phyloP scores from a whole-genome alignment of 306 rosid species.

The Sophora flavescens region DNA sequence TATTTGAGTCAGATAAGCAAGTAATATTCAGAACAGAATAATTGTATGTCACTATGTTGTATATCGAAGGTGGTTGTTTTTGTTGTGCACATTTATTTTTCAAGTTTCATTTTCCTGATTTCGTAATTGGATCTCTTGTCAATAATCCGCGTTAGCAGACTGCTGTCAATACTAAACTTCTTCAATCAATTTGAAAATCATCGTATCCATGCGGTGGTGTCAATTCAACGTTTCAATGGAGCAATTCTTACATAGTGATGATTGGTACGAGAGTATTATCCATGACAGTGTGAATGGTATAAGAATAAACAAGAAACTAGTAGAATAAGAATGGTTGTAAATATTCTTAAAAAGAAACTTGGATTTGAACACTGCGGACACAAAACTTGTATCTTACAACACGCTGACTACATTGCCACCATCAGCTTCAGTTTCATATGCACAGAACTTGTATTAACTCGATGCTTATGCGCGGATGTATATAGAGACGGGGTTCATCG shows the following conservation, averaged over 20 bases:
- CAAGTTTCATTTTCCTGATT: background rate
- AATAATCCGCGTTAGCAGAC: background rate
- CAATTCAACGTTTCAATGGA: background rate
- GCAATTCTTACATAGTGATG: background rate
- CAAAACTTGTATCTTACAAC: background rate
- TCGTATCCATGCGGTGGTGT: background rate
- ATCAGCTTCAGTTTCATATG: background rate
- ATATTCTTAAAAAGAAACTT: background rate
- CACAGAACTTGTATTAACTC: background rate
- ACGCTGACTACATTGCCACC: background rate
- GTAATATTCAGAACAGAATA: background rate
- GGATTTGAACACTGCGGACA: background rate
- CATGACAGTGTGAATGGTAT: background rate
- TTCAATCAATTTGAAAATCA: too few species aligned
- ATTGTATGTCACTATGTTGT: background rate
- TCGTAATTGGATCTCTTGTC: conserved; percentile 7
- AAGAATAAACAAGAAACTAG: background rate
- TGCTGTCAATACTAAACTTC: background rate
- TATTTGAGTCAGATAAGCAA: background rate
- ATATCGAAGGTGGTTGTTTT: background rate
- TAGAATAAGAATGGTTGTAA: background rate
- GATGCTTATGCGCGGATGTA: background rate
- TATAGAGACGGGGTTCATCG: background rate
- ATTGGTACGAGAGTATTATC: background rate
- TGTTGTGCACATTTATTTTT: conserved; percentile 17